Conservation (phyloP, 108 stramenopile species). For the Skeletonema costatum region DNA sequence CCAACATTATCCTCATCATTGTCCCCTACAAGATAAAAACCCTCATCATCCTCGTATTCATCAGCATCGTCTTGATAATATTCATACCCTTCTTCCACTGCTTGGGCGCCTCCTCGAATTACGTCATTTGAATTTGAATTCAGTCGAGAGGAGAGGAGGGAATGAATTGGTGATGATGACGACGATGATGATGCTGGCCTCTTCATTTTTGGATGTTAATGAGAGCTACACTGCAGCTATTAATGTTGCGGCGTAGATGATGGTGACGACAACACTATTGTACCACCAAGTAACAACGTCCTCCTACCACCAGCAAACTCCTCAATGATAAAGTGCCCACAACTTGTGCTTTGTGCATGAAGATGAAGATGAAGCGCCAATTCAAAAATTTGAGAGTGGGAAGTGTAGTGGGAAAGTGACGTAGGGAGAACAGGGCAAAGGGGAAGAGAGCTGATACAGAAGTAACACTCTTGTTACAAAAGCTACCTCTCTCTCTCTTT, state of each 20-base stretch:
- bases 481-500: too few species aligned
- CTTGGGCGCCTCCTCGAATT: not conserved
- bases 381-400: too few species aligned
- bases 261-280: not conserved
- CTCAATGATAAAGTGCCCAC: too few species aligned
- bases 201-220: not conserved
- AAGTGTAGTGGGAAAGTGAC: too few species aligned
- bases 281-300: too few species aligned
- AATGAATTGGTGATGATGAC: not conserved
- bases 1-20: not conserved
- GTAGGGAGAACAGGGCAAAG: too few species aligned
- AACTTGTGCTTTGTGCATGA: too few species aligned
- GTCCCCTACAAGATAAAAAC: constrained; percentile 4
- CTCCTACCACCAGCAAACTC: not conserved
- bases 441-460: too few species aligned
- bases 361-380: too few species aligned
- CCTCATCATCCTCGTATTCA: constrained; percentile 7
- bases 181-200: constrained; percentile 1
- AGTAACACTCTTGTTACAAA: too few species aligned
- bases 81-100: not conserved
- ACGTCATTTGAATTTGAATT: not conserved
- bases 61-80: not conserved
- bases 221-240: not conserved
- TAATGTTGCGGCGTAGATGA: not conserved
- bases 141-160: not conserved